Evolutionary conservation across 2,329 filamentous ascomycete species (phyloP).

Genomic region (Chalaropsis thielavioides): DNA sequence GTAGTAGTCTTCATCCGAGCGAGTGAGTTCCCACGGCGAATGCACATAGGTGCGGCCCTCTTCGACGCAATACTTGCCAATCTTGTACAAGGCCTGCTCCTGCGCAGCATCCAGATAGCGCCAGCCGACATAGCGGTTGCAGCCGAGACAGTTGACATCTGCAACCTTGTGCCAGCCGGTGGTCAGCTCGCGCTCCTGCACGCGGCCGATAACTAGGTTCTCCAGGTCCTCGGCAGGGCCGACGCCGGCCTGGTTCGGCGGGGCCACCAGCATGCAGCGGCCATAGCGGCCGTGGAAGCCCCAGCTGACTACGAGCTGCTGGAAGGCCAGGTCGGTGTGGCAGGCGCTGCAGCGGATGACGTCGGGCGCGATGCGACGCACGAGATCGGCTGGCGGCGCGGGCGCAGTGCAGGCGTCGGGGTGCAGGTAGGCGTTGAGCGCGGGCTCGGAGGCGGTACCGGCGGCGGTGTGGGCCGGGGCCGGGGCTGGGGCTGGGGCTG

Average conservation of each 20-base stretch:
- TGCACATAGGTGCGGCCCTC: constrained; percentile 24
- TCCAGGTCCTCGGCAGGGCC: constrained; percentile 27
- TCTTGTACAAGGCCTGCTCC: constrained; percentile 47
- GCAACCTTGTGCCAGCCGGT: constrained; percentile 51
- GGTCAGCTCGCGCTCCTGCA: constrained; percentile 42
- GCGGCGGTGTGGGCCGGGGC: neutral
- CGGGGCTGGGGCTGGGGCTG: neutral
- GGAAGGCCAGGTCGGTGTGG: constrained; percentile 45
- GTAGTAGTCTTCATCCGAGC: neutral
- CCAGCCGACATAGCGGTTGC: constrained; percentile 46
- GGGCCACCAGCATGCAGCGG: constrained; percentile 45
- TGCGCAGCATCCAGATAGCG: constrained; percentile 53
- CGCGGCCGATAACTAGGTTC: constrained; percentile 41
- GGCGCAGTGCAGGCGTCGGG: constrained; percentile 20
- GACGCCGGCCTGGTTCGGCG: constrained; percentile 20
- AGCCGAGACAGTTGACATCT: constrained; percentile 45
- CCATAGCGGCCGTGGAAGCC: constrained; percentile 53
- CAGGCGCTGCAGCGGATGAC: constrained; percentile 42
- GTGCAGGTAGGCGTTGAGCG: constrained; percentile 6
- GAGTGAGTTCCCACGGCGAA: constrained; percentile 1
- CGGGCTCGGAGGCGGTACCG: neutral
- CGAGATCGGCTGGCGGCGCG: constrained; percentile 18
- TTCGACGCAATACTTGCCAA: constrained; percentile 55
- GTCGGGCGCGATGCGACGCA: constrained; percentile 19
- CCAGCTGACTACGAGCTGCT: constrained; percentile 48